These are phyloP conservation scores for Aspergillus terreus DNA, from an alignment of 2,329 filamentous ascomycete genomes.

Conservation along the genomic window DNA sequence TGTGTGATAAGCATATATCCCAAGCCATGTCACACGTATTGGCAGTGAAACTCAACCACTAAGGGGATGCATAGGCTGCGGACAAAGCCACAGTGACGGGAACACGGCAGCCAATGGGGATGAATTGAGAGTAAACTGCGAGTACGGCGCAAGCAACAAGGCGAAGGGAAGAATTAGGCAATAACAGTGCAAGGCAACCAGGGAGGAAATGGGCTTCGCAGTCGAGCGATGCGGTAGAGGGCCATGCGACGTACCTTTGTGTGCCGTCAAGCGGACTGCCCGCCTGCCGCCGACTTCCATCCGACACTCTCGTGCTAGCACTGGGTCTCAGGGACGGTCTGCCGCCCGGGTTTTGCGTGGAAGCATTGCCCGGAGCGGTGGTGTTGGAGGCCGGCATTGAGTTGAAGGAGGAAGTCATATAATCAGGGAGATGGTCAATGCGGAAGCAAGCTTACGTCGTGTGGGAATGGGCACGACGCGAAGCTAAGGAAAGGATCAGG, in stretches of 20 bases:
- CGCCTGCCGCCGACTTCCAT: conserved; percentile 53
- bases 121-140: background rate
- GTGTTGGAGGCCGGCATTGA: conserved; percentile 34
- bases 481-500: conserved; percentile 16
- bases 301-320: conserved; percentile 48
- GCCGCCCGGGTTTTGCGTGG: conserved; percentile 35
- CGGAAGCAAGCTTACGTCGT: conserved; percentile 31
- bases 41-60: no score
- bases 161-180: background rate
- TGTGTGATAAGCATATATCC: background rate
- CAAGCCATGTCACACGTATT: no score
- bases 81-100: conserved; percentile 2
- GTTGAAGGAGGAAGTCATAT: conserved; percentile 41
- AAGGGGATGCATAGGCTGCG: no score
- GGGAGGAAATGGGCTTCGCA: no score
- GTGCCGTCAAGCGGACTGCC: conserved; percentile 52
- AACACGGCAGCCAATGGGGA: background rate
- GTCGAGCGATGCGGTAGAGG: background rate
- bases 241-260: conserved; percentile 48
- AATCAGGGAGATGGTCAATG: conserved; percentile 18
- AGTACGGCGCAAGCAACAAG: conserved; percentile 2
- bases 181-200: no score
- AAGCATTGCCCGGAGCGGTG: conserved; percentile 36
- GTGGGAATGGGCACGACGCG: conserved; percentile 31
- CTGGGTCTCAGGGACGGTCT: conserved; percentile 49